phyloP scores from a whole-genome alignment of 2,329 filamentous ascomycete genomes.

The Cadophora sp. region DNA sequence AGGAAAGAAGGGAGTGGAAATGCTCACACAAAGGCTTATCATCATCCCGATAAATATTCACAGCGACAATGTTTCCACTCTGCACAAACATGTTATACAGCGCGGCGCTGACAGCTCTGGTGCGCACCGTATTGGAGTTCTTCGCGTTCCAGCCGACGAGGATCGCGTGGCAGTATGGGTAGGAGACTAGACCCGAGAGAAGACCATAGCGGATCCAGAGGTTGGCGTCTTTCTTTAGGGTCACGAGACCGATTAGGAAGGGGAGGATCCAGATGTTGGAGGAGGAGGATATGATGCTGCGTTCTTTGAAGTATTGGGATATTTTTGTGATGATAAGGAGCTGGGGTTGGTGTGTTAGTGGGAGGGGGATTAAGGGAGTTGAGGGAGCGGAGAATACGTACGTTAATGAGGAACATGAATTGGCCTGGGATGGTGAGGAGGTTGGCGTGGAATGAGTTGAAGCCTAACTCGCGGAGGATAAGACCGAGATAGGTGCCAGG shows the following conservation, averaged over 20 bases:
- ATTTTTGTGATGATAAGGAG: conserved; percentile 39
- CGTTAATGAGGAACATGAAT: conserved; percentile 43
- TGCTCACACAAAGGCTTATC: conserved; percentile 51
- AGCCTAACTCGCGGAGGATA: conserved; percentile 32
- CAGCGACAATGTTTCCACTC: conserved; percentile 48
- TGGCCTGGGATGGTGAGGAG: conserved; percentile 33
- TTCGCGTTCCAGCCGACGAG: conserved; percentile 57
- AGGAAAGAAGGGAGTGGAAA: not conserved
- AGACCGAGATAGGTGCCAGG: conserved; percentile 33
- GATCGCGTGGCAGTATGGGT: conserved; percentile 49
- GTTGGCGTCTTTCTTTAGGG: conserved; percentile 30
- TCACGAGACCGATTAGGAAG: conserved; percentile 44
- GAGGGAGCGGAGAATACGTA: not conserved
- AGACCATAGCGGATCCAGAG: conserved; percentile 47
- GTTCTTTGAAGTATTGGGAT: conserved; percentile 32
- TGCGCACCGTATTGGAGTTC: conserved; percentile 67
- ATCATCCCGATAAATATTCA: conserved; percentile 50
- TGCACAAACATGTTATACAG: conserved; percentile 65
- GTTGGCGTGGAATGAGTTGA: conserved; percentile 36
- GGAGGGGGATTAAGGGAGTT: not conserved
- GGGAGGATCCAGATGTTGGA: conserved; percentile 45
- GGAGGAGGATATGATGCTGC: conserved; percentile 13
- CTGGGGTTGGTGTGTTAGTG: not conserved
- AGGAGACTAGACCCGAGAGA: conserved; percentile 35
- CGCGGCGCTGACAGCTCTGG: conserved; percentile 66